Percentiles rank a stretch among this genome's conserved stretches.
These are phyloP conservation scores for Cryptococcus sp. DNA, from an alignment of 1,284 basidiomycete species.

Conservation along the genomic window DNA sequence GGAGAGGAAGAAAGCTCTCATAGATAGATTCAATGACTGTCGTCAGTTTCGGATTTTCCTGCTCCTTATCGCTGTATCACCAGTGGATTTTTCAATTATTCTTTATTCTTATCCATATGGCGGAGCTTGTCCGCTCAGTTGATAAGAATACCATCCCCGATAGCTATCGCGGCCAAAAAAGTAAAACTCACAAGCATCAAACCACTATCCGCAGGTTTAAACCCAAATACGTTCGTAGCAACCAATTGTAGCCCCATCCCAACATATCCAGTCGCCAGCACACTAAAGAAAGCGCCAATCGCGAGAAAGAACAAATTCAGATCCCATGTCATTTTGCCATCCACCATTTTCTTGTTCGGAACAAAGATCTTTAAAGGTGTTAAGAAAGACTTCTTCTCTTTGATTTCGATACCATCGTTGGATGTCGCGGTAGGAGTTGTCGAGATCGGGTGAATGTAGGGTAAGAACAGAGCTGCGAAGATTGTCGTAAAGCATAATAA, in stretches of 20 bases:
- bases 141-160: background rate
- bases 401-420: conserved; percentile 1
- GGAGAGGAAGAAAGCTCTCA: conserved; percentile 41
- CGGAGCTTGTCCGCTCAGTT: background rate
- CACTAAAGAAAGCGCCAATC: conserved; percentile 38
- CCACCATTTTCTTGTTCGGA: conserved; percentile 15
- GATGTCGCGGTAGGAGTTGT: background rate
- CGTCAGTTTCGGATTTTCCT: background rate
- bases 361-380: conserved; percentile 40
- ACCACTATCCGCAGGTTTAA: conserved; percentile 32
- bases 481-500: conserved; percentile 39
- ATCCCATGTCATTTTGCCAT: conserved; percentile 15
- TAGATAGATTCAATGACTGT: conserved; percentile 26
- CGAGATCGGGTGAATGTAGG: conserved; percentile 34
- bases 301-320: conserved; percentile 40
- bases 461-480: conserved; percentile 41
- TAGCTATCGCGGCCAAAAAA: background rate
- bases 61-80: too few relatives aligned
- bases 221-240: conserved; percentile 38
- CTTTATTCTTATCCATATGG: background rate
- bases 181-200: conserved; percentile 33
- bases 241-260: conserved; percentile 42
- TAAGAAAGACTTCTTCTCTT: conserved; percentile 27
- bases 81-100: too few relatives aligned
- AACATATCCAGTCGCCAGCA: conserved; percentile 43